These are phyloP conservation scores for Eucalyptus leucophloia DNA, from an alignment of 345 rosid species.

Conservation along the genomic window DNA sequence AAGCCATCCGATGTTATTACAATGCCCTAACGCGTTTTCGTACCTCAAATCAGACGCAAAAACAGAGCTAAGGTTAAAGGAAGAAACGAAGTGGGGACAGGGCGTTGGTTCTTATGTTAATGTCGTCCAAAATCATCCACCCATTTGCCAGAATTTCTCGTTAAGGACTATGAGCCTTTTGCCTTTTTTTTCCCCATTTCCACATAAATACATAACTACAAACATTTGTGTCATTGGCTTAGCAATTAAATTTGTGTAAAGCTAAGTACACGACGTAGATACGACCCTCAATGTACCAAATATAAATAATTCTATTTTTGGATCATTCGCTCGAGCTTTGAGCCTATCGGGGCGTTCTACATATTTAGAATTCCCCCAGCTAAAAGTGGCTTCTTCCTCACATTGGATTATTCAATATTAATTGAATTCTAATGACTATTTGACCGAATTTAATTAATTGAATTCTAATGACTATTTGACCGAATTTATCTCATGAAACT, in stretches of 20 bases:
- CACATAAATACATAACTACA: neutral
- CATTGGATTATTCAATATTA: neutral
- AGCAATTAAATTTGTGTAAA: neutral
- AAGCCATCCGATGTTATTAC: neutral
- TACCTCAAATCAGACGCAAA: neutral
- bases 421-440: neutral
- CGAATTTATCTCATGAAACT: neutral
- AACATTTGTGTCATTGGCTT: neutral
- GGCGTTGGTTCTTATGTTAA: neutral
- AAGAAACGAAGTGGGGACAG: neutral
- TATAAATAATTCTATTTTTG: neutral
- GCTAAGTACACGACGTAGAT: neutral
- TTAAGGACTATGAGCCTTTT: neutral
- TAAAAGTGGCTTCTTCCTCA: neutral
- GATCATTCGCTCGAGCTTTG: neutral
- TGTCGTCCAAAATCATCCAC: neutral
- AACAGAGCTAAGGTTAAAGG: neutral
- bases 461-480: neutral
- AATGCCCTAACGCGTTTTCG: neutral
- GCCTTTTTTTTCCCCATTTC: neutral
- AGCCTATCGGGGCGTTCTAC: neutral
- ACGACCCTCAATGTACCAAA: neutral
- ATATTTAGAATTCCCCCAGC: neutral
- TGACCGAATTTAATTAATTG: neutral
- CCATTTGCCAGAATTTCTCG: neutral